Evolutionary conservation across 805 yeast genomes (phyloP), one percentile per base, ranked within the genome.

Genomic region (Saccharomycodes ludwigii): DNA sequence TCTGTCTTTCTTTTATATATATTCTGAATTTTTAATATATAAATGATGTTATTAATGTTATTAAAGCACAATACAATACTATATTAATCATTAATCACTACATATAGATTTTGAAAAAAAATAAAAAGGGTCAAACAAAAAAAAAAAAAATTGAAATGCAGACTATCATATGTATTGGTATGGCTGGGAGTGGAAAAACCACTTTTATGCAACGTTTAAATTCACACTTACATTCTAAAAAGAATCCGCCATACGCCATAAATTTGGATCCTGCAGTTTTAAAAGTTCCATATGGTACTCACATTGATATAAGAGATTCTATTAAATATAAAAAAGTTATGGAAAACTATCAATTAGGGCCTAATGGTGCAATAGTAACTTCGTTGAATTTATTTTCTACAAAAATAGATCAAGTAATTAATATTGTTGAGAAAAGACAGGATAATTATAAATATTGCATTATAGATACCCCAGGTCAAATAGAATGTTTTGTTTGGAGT

Each of bases 401-500:
- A 10, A 91, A 91, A 57, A 84, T 91, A 36, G 99, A 91, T 54
- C 98, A 91, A 59, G 96, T 91, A 4, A 75, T 91, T 30, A 68
- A 71, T 23, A 62, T 91, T 23, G 80, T 88, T 14, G 94, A 85
- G 47, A 84, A 85, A 49, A 72, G 88, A 43, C 48, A 59, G 3
- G 63, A 63, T 11, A 54, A 59, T 33, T 65, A 65, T 41, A 56
- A 72, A 14, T 78, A 85, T 52, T 81, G 86, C 41, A 76, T 91
- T 22, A 72, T 88, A 31, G 99, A 91, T 58, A 91, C 99, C 1
- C 99, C 99, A 0, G 99, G 99, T 9, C 99, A 91, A 58, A 91
- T 91, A 40, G 99, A 91, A 57, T 86, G 96, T 60, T 91, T 91
- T 54, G 85, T 91, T 26, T 91, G 99, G 98, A 77, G 93, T 28